A percentile compares a stretch with the other conserved stretches of the same genome.
Evolutionary conservation across 2,329 filamentous ascomycete species (phyloP).

Genomic region (Fusarium nelsonii): DNA sequence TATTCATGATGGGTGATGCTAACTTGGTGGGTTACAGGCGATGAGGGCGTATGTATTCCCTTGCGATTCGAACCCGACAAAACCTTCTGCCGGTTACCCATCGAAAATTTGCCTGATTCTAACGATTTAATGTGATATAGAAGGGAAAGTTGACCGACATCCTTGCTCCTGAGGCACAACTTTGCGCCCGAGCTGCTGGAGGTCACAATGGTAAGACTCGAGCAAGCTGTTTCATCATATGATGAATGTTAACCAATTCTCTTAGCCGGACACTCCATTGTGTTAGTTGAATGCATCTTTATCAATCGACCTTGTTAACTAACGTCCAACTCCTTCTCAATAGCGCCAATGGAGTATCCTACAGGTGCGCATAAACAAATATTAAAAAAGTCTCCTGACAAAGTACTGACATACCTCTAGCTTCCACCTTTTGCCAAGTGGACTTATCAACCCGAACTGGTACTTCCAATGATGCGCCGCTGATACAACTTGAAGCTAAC

Average conservation of each 20-base stretch:
- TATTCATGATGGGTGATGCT: slow-evolving; percentile 4
- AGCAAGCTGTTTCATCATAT: not conserved
- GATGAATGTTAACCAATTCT: not conserved
- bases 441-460: slow-evolving; percentile 33
- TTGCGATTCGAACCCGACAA: not conserved
- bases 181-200: slow-evolving; percentile 29
- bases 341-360: slow-evolving; percentile 23
- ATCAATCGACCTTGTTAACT: not conserved
- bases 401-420: slow-evolving; percentile 11
- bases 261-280: slow-evolving; percentile 15
- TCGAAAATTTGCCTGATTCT: not conserved
- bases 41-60: slow-evolving; percentile 19
- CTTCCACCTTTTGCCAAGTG: slow-evolving; percentile 31
- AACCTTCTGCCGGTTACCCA: not conserved
- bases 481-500: not conserved
- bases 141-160: slow-evolving; percentile 31
- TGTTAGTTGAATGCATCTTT: slow-evolving; percentile 13
- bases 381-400: not conserved
- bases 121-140: slow-evolving; percentile 8
- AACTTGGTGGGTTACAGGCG: slow-evolving; percentile 4
- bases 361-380: slow-evolving; percentile 10
- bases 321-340: not conserved
- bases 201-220: slow-evolving; percentile 19
- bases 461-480: not conserved
- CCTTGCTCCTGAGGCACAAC: slow-evolving; percentile 24